phyloP scores from a whole-genome alignment of 2,329 filamentous ascomycete species.

The Byssochlamys sp. region DNA sequence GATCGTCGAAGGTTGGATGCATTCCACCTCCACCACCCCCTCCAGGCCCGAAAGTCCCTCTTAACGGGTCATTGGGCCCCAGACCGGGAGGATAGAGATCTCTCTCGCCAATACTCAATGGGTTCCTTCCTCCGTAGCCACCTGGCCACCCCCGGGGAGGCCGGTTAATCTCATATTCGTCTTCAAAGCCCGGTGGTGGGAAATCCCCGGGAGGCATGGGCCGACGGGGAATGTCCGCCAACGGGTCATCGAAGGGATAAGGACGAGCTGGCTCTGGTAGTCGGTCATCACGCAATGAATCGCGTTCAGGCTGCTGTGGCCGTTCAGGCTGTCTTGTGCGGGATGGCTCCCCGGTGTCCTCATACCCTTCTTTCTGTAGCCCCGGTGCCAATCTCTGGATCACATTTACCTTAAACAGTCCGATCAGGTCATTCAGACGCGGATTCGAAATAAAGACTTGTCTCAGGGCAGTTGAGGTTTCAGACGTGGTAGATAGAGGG shows the following conservation, averaged over 20 bases:
- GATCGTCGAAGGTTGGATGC: conserved; percentile 92
- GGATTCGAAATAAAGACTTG: conserved; percentile 64
- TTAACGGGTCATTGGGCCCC: conserved; percentile 73
- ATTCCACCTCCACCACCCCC: conserved; percentile 67
- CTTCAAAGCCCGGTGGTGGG: conserved; percentile 81
- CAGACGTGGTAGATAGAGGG: conserved; percentile 37
- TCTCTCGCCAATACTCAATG: conserved; percentile 66
- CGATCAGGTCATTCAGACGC: conserved; percentile 60
- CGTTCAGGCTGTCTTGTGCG: conserved; percentile 30
- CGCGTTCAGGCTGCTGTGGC: conserved; percentile 32
- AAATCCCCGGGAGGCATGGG: conserved; percentile 65
- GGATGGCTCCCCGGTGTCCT: conserved; percentile 41
- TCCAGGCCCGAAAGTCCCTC: conserved; percentile 54
- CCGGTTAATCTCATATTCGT: conserved; percentile 74
- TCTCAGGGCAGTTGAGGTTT: conserved; percentile 28
- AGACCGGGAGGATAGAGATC: conserved; percentile 81
- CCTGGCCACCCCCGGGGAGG: conserved; percentile 46
- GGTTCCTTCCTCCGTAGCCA: conserved; percentile 42
- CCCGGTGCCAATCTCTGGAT: conserved; percentile 75
- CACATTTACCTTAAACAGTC: conserved; percentile 65
- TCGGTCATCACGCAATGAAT: conserved; percentile 43
- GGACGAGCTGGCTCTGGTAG: conserved; percentile 55
- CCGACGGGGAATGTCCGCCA: conserved; percentile 49
- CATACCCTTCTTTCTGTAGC: conserved; percentile 68
- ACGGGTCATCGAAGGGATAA: conserved; percentile 58